Evolutionary conservation across 2,329 filamentous ascomycete genomes (phyloP).

Genomic region (Talaromyces amestolkiae): DNA sequence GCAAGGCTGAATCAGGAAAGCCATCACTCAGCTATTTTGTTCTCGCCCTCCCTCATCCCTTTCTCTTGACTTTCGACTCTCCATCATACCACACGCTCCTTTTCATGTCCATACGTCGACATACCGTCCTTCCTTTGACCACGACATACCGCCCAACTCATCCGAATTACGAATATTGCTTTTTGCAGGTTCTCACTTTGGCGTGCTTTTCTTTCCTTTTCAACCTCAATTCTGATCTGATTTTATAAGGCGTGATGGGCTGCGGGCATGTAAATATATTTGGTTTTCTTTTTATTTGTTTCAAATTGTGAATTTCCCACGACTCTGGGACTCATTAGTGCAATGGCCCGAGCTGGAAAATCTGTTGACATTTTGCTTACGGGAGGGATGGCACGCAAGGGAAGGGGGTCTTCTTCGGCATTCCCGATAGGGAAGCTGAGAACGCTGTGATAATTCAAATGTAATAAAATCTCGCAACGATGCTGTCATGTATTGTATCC

Average conservation of each 20-base stretch:
- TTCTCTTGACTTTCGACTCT: slow-evolving; percentile 1
- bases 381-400: neutral
- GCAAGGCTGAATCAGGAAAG: neutral
- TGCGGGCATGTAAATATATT: slow-evolving; percentile 15
- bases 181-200: slow-evolving; percentile 11
- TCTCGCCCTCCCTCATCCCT: slow-evolving; percentile 1
- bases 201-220: slow-evolving; percentile 5
- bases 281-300: neutral
- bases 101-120: slow-evolving; percentile 10
- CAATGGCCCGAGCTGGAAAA: neutral
- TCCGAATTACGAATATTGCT: slow-evolving; percentile 18
- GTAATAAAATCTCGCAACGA: neutral
- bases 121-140: slow-evolving; percentile 7
- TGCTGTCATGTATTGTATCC: neutral
- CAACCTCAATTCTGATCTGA: neutral
- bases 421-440: slow-evolving; percentile 1
- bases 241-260: slow-evolving; percentile 4
- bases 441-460: neutral
- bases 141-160: slow-evolving; percentile 9
- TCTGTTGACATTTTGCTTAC: neutral
- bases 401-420: neutral
- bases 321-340: neutral
- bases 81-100: neutral
- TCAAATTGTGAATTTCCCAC: neutral
- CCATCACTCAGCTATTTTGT: slow-evolving; percentile 1